Percentiles rank a stretch among this genome's conserved stretches.
phyloP scores from a whole-genome alignment of 345 rosid genomes.

The Pelargonium nanum region DNA sequence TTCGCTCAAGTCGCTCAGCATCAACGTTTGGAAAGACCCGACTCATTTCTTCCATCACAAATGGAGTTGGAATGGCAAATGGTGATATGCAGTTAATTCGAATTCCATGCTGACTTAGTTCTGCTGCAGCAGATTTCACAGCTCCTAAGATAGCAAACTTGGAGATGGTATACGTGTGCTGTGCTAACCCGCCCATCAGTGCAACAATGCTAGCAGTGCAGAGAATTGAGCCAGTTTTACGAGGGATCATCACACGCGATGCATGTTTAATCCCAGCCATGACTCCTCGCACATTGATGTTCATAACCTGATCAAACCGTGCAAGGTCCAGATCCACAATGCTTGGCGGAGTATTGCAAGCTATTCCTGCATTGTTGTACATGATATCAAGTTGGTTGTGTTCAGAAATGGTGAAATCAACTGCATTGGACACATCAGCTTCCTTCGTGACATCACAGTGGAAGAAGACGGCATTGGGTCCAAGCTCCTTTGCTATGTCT shows the following conservation, averaged over 20 bases:
- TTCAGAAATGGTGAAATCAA: conserved; percentile 45
- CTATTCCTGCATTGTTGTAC: conserved; percentile 78
- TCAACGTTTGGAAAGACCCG: conserved; percentile 29
- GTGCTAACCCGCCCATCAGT: conserved; percentile 56
- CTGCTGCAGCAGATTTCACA: conserved; percentile 58
- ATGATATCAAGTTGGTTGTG: conserved; percentile 52
- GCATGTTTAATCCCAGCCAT: conserved; percentile 70
- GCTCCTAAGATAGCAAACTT: conserved; percentile 50
- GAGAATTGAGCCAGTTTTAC: conserved; percentile 45
- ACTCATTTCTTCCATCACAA: conserved; percentile 51
- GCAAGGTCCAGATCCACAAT: conserved; percentile 59
- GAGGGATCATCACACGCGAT: conserved; percentile 72
- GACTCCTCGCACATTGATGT: conserved; percentile 62
- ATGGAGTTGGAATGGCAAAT: conserved; percentile 54
- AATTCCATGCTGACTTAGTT: conserved; percentile 51
- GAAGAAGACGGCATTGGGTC: conserved; percentile 43
- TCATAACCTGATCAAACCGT: conserved; percentile 50
- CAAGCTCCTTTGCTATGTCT: conserved; percentile 46
- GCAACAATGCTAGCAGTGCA: conserved; percentile 73
- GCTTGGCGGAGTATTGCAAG: conserved; percentile 51
- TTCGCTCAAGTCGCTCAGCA: conserved; percentile 19
- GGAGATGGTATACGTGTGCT: conserved; percentile 54
- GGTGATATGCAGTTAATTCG: conserved; percentile 80
- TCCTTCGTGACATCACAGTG: conserved; percentile 68
- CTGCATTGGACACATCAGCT: conserved; percentile 53